Conservation (phyloP, 257 asterid genomes). For the Nicotiana otophora region DNA sequence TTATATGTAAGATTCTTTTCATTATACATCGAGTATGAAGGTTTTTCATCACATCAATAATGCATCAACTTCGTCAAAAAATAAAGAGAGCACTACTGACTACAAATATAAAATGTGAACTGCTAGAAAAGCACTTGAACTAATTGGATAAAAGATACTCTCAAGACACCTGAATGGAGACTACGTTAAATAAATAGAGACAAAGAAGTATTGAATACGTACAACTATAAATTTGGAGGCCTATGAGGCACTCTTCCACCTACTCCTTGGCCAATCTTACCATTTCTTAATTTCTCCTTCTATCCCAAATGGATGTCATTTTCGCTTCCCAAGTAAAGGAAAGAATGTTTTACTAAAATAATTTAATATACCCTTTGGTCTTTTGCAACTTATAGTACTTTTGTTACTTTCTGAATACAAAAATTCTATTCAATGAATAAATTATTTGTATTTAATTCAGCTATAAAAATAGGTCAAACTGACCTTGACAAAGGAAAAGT, state of each 20-base stretch:
- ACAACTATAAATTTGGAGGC: background rate
- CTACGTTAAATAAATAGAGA: background rate
- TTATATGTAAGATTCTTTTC: too few species aligned
- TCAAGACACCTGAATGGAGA: background rate
- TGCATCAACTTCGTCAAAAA: background rate
- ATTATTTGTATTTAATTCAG: background rate
- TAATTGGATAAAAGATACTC: background rate
- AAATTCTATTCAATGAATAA: background rate
- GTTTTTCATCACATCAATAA: background rate
- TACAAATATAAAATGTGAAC: background rate
- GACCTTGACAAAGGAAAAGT: background rate
- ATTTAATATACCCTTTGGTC: background rate
- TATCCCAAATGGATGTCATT: background rate
- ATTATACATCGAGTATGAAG: background rate
- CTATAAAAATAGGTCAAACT: background rate
- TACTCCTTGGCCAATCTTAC: background rate
- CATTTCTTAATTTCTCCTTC: background rate
- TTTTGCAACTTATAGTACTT: background rate
- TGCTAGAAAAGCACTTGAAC: background rate
- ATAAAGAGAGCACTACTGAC: background rate
- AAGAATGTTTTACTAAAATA: background rate
- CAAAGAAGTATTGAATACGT: background rate
- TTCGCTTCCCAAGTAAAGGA: background rate
- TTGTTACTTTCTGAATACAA: background rate
- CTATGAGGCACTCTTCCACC: background rate